phyloP scores from a whole-genome alignment of 768 basidiomycete genomes.

The Panellus pusillus region DNA sequence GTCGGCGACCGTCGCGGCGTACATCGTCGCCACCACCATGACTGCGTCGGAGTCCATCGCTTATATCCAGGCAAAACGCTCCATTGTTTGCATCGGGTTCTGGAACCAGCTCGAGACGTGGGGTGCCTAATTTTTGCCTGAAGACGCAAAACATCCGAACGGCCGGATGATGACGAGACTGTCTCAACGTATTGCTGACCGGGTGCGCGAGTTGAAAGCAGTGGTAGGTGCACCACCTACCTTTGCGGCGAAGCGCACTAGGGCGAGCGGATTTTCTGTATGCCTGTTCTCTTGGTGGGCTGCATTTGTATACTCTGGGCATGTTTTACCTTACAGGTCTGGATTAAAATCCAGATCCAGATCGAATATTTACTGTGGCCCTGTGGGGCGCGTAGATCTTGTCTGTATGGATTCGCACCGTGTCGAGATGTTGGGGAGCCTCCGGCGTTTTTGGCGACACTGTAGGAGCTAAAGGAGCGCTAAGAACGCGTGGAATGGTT shows the following conservation, averaged over 20 bases:
- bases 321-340: slow-evolving; percentile 49
- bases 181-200: slow-evolving; percentile 27
- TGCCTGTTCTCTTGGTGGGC: not conserved
- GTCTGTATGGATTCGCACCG: slow-evolving; percentile 69
- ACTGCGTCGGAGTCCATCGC: slow-evolving; percentile 51
- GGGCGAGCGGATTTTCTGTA: not conserved
- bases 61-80: slow-evolving; percentile 55
- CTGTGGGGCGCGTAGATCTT: slow-evolving; percentile 63
- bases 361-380: slow-evolving; percentile 71
- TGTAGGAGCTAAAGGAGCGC: slow-evolving; percentile 50
- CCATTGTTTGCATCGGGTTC: slow-evolving; percentile 62
- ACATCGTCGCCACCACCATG: slow-evolving; percentile 59
- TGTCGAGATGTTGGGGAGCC: slow-evolving; percentile 45
- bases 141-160: slow-evolving; percentile 2
- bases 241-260: not conserved
- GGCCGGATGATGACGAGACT: slow-evolving; percentile 17
- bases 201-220: slow-evolving; percentile 31
- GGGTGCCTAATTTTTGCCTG: slow-evolving; percentile 12
- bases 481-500: slow-evolving; percentile 8
- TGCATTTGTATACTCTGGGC: not conserved
- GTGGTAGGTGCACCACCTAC: slow-evolving; percentile 10
- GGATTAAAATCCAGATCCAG: slow-evolving; percentile 85
- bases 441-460: slow-evolving; percentile 52
- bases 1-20: slow-evolving; percentile 75
- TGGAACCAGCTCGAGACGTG: slow-evolving; percentile 43